These are phyloP conservation scores for Ophiostoma ulmi DNA, from an alignment of 2,329 filamentous ascomycete species.

Conservation along the genomic window DNA sequence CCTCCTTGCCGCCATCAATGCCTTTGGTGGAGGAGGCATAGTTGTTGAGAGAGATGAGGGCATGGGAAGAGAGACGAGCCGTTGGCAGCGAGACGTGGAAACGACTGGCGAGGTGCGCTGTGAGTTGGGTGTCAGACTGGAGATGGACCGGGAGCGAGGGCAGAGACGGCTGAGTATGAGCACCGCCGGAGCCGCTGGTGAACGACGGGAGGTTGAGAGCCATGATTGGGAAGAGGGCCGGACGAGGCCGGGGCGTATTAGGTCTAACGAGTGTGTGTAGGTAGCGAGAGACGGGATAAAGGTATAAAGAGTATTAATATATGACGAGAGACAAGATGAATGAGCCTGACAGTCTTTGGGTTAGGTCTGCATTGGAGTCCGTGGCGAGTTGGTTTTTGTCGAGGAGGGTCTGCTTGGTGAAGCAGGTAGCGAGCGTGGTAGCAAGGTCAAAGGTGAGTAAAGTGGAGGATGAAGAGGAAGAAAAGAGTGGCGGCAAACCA, in stretches of 20 bases:
- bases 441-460: background rate
- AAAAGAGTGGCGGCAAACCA: background rate
- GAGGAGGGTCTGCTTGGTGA: background rate
- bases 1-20: constrained; percentile 83
- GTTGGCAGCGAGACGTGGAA: constrained; percentile 91
- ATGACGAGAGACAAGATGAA: background rate
- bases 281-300: background rate
- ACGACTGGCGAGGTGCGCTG: constrained; percentile 75
- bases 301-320: background rate
- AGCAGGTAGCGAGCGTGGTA: constrained; percentile 6
- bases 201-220: constrained; percentile 52
- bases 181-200: constrained; percentile 47
- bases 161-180: constrained; percentile 78
- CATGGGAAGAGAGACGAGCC: constrained; percentile 83
- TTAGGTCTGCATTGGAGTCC: constrained; percentile 1
- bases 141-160: constrained; percentile 80
- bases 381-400: background rate
- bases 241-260: constrained; percentile 15
- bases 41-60: constrained; percentile 86
- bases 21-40: constrained; percentile 86
- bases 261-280: background rate
- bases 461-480: background rate
- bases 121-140: constrained; percentile 62
- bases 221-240: constrained; percentile 43
- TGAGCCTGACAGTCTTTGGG: background rate